phyloP scores from a whole-genome alignment of 1,139 yeast species.

The Meyerozyma athensensis region DNA sequence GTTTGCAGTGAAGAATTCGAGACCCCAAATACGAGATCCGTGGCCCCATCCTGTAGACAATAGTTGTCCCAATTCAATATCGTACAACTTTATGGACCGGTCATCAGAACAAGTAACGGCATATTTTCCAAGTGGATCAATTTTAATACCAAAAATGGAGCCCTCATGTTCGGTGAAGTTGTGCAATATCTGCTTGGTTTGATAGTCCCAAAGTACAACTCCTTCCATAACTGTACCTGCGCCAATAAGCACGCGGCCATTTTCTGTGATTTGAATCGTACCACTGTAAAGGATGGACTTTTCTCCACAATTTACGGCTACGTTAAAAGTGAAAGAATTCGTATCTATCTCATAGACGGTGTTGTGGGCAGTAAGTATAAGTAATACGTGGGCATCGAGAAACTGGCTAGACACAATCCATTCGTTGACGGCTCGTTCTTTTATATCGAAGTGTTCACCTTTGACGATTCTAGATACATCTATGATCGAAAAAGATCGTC shows the following conservation, averaged over 20 bases:
- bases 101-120: constrained; percentile 90
- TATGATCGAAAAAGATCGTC: constrained; percentile 56
- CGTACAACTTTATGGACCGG: constrained; percentile 78
- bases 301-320: constrained; percentile 55
- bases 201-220: constrained; percentile 69
- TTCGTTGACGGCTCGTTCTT: constrained; percentile 58
- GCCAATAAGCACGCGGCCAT: constrained; percentile 49
- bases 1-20: constrained; percentile 47
- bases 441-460: constrained; percentile 5
- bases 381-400: constrained; percentile 29
- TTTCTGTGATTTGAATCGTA: constrained; percentile 47
- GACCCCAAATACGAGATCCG: constrained; percentile 86
- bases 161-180: constrained; percentile 78
- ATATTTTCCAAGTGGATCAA: constrained; percentile 51
- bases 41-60: constrained; percentile 94
- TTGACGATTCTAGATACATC: constrained; percentile 20
- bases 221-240: constrained; percentile 96
- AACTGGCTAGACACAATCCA: constrained; percentile 72
- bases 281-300: constrained; percentile 88
- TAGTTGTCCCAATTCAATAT: constrained; percentile 48
- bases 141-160: constrained; percentile 76
- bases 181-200: constrained; percentile 41
- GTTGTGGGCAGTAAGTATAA: constrained; percentile 78
- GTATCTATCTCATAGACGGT: constrained; percentile 48
- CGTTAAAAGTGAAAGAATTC: constrained; percentile 12